phyloP scores from a whole-genome alignment of 805 yeast genomes.

The Ogataea nonfermentans region DNA sequence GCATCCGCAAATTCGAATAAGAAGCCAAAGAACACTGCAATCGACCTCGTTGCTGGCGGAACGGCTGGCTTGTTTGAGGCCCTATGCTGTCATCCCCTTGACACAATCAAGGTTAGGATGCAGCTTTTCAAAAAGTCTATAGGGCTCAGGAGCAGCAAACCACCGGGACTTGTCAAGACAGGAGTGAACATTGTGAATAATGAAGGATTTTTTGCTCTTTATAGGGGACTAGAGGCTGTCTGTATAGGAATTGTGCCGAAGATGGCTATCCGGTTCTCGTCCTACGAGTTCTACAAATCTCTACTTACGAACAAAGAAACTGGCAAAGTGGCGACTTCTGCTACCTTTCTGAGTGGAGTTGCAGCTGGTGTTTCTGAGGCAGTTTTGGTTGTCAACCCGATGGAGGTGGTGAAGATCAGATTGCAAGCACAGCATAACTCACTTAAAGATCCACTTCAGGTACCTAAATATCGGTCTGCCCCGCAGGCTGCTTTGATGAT shows the following conservation, averaged over 20 bases:
- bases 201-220: constrained; percentile 82
- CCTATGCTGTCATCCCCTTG: constrained; percentile 96
- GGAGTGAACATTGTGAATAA: constrained; percentile 74
- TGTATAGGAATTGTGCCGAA: constrained; percentile 96
- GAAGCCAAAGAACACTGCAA: constrained; percentile 42
- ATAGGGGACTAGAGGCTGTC: constrained; percentile 96
- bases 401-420: constrained; percentile 95
- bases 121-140: constrained; percentile 75
- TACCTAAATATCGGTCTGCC: constrained; percentile 88
- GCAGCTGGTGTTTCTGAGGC: constrained; percentile 98
- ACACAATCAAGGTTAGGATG: constrained; percentile 96
- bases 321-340: constrained; percentile 65
- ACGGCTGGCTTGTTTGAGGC: constrained; percentile 97
- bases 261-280: constrained; percentile 95
- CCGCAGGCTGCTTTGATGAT: constrained; percentile 85
- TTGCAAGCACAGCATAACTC: constrained; percentile 96
- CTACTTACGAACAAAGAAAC: constrained; percentile 58
- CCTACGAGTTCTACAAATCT: constrained; percentile 85
- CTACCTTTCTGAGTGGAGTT: constrained; percentile 88
- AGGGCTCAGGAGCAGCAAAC: constrained; percentile 47
- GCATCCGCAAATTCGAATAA: constrained; percentile 25
- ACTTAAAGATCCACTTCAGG: constrained; percentile 70
- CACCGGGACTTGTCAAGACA: constrained; percentile 84
- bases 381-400: constrained; percentile 90
- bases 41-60: constrained; percentile 89